Percentiles rank a stretch among this genome's conserved stretches.
These are phyloP conservation scores for Mentha longifolia DNA, from an alignment of 257 asterid species.

Conservation along the genomic window DNA sequence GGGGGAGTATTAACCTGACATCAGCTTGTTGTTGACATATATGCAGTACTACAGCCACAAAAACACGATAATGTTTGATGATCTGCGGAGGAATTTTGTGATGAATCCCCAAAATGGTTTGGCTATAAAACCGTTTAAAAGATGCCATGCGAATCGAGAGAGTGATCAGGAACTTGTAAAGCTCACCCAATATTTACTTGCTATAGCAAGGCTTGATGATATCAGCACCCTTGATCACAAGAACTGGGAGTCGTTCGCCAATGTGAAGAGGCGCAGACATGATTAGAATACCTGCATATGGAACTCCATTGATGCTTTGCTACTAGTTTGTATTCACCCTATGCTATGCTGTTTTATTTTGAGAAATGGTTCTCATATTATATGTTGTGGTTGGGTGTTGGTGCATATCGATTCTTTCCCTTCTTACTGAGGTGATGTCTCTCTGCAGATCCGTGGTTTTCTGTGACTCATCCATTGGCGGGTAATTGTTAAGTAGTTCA, in stretches of 20 bases:
- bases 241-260: conserved; percentile 77
- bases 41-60: conserved; percentile 73
- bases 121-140: conserved; percentile 78
- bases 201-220: conserved; percentile 84
- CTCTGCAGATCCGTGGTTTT: not conserved
- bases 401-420: not conserved
- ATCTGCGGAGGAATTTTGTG: conserved; percentile 84
- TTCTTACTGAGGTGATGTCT: not conserved
- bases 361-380: not conserved
- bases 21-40: not conserved
- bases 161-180: conserved; percentile 85
- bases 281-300: conserved; percentile 31
- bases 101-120: conserved; percentile 96
- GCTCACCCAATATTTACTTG: conserved; percentile 86
- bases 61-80: conserved; percentile 97
- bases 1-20: conserved; percentile 22
- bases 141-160: conserved; percentile 74
- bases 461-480: not conserved
- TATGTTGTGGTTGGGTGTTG: not conserved
- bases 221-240: conserved; percentile 77
- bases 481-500: not conserved
- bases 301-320: not conserved
- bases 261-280: conserved; percentile 75
- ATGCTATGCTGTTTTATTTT: not conserved
- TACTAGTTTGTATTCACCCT: not conserved